Evolutionary conservation across 2,329 filamentous ascomycete genomes (phyloP).

Genomic region (Boeremia exigua): DNA sequence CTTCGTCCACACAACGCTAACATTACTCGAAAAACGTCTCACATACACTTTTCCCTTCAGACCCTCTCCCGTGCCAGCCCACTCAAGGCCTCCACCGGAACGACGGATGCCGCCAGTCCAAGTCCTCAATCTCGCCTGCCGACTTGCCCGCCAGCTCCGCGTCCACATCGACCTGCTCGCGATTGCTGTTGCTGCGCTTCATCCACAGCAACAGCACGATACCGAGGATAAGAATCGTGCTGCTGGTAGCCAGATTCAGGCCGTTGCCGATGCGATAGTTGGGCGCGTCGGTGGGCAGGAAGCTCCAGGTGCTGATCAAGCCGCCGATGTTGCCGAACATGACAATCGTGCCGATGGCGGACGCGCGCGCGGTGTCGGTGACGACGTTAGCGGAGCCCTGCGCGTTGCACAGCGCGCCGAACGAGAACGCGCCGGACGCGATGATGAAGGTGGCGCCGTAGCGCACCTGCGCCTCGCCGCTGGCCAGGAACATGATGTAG

Average conservation of each 20-base stretch:
- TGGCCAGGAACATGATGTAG: constrained; percentile 72
- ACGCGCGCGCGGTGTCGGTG: constrained; percentile 71
- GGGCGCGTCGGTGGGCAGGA: constrained; percentile 67
- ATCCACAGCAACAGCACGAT: constrained; percentile 65
- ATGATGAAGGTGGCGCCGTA: constrained; percentile 77
- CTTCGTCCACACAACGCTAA: too few relatives aligned
- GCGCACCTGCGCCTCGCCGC: constrained; percentile 55
- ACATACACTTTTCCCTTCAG: too few relatives aligned
- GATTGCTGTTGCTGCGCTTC: constrained; percentile 65
- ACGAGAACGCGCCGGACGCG: constrained; percentile 66
- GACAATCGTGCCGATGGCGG: constrained; percentile 70
- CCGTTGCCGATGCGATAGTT: constrained; percentile 75
- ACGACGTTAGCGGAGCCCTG: constrained; percentile 74
- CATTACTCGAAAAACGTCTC: too few relatives aligned
- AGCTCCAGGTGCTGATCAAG: constrained; percentile 69
- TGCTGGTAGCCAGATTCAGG: constrained; percentile 69
- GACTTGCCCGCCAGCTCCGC: constrained; percentile 60
- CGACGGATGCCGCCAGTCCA: constrained; percentile 61
- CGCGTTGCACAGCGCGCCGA: constrained; percentile 70
- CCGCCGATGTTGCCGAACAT: constrained; percentile 79
- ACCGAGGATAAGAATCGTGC: constrained; percentile 60
- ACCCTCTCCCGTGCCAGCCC: too few relatives aligned
- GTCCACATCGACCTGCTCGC: constrained; percentile 62
- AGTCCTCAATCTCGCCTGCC: constrained; percentile 37
- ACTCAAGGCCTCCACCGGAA: constrained; percentile 66